Base-by-base conservation (phyloP, 1,284 basidiomycete genomes). In the Cutaneotrichosporon cyanovorans region DNA sequence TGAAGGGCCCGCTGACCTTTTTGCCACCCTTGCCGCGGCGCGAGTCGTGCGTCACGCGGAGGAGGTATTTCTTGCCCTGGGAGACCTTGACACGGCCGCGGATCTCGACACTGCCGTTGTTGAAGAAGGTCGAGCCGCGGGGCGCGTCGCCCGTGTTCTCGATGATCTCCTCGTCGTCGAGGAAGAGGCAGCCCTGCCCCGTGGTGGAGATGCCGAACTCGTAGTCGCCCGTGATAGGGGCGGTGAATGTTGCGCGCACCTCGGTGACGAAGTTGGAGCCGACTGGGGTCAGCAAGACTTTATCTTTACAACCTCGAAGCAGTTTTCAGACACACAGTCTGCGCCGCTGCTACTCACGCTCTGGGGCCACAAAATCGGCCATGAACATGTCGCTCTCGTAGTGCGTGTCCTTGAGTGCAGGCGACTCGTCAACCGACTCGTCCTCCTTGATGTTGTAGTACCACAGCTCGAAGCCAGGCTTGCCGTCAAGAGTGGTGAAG, bases 1-100 rank as follows among this genome's bases (percentile, higher is more conserved):
- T 85, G 86, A 83, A 83, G 85, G 5, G 81, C 75, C 48, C 85
- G 81, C 9, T 86, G 72, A 46, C 72, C 36, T 83, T 64, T n/a
- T 78, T 79, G 11, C 73, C 74, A 61, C 83, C 82, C 16, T 74
- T 75, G 8, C 72, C 37, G 4, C 40, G 36, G 37, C 61, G 57
- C 34, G 55, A 45, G 46, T 62, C 61, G 53, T 62, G 61, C 6
- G 57, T 42, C 15, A 57, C 18, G 19, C 55, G 48, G 25, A 62
- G 10, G 14, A 23, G 40, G 50, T 62, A 62, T 32, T 25, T 44
- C 57, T 61, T 56, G 40, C 60, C 60, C 48, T 56, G 48, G 39
- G 53, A 50, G 8, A 55, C 62, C 37, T 56, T 48, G 46, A 56
- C 23, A 7, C 31, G 41, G 21, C 47, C 55, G 31, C 39, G 46